Base-by-base conservation (phyloP, 495 filamentous ascomycete genomes). In the Aspergillus sclerotiicarbonarius region DNA sequence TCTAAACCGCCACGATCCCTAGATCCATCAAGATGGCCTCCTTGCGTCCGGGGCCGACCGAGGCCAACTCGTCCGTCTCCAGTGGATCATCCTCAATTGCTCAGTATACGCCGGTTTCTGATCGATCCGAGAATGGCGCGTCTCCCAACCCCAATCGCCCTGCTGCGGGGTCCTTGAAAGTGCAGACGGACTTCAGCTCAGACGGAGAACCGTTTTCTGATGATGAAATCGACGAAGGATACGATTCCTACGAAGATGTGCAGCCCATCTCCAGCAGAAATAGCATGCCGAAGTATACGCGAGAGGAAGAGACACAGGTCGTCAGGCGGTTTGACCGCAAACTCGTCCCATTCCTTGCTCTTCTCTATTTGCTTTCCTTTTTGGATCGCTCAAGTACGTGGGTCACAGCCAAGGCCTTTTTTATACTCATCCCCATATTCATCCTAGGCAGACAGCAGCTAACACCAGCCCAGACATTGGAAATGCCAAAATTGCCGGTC, bases 321-420 rank as follows among this genome's bases (percentile, higher is more conserved):
- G 76, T 91, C 45, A 81, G 76, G 64, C 89, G 84, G 63, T 84
- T 96, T 61, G 91, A 96, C 69, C 75, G 81, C 56, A 82, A 78
- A 52, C 75, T 96, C 58, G 90, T 96, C 16, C 68, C 89, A 5
- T 95, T 95, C 67, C 75, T 96, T 48, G 90, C 90, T 2, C 62
- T 90, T 32, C 76, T 96, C 20, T 96, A 96, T 67, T 80, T 93
- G 76, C 77, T 97, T 33, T 86, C 83, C 46, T 93, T 94, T 68
- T 68, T 92, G 54, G 89, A 92, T 67, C 80, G 89, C 61, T 90
- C 86, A 4, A 91, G 87, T 90, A 77, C 53, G 82, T 74, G 47
- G 25, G 5, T 25, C 25, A 25, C 25, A 3, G 25, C 5, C 25
- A 25, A 25, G 25, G 2, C 5, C 25, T 25, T 25, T 5, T 25